phyloP scores from a whole-genome alignment of 1,284 basidiomycete genomes.

The Sanghuangporus sanghuang region DNA sequence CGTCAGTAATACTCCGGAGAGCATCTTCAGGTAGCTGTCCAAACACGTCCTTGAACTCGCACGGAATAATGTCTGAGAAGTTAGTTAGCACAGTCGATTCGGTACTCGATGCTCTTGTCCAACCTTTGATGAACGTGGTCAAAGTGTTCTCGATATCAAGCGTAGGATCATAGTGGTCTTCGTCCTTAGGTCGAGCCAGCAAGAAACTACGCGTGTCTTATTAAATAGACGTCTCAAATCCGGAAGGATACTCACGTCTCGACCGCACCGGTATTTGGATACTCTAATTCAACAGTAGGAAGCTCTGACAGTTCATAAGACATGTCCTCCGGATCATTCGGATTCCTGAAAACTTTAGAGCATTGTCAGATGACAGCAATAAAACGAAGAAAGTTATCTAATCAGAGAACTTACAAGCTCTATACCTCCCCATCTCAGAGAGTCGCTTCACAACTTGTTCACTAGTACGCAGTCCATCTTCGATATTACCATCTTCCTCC shows the following conservation, averaged over 20 bases:
- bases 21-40: constrained; percentile 54
- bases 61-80: constrained; percentile 59
- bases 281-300: constrained; percentile 63
- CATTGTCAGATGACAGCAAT: not conserved
- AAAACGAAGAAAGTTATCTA: not conserved
- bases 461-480: constrained; percentile 49
- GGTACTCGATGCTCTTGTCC: constrained; percentile 18
- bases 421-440: constrained; percentile 51
- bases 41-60: constrained; percentile 55
- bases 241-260: constrained; percentile 45
- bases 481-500: constrained; percentile 45
- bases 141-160: constrained; percentile 64
- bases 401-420: constrained; percentile 45
- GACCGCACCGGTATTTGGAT: constrained; percentile 57
- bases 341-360: constrained; percentile 58
- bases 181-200: constrained; percentile 68
- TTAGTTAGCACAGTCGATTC: constrained; percentile 19
- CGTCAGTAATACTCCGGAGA: constrained; percentile 24
- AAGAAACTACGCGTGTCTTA: constrained; percentile 45
- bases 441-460: constrained; percentile 53
- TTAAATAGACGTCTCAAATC: constrained; percentile 4
- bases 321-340: constrained; percentile 48
- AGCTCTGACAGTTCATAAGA: constrained; percentile 54
- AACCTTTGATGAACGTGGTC: constrained; percentile 64
- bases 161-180: constrained; percentile 76